A percentile compares a stretch with the other conserved stretches of the same genome.
Conservation (phyloP, 2,329 filamentous ascomycete genomes). For the Byssochlamys sp. region DNA sequence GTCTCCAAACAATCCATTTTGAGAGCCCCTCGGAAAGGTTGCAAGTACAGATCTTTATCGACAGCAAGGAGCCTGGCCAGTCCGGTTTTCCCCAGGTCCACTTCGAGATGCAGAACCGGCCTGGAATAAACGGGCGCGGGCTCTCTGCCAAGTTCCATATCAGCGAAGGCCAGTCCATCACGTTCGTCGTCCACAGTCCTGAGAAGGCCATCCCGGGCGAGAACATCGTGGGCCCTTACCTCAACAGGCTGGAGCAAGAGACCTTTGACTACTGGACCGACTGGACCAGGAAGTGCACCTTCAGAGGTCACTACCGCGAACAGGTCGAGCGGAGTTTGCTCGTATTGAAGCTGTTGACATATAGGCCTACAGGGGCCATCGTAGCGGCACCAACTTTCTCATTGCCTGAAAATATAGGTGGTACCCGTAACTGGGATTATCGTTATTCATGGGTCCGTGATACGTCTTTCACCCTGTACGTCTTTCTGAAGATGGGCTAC, state of each 20-base stretch:
- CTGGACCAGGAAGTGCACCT: slow-evolving; percentile 62
- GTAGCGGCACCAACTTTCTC: slow-evolving; percentile 69
- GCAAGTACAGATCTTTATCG: slow-evolving; percentile 59
- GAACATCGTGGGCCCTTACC: slow-evolving; percentile 48
- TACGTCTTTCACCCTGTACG: slow-evolving; percentile 66
- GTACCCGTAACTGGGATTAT: slow-evolving; percentile 44
- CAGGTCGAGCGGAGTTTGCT: slow-evolving; percentile 62
- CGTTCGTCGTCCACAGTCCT: slow-evolving; percentile 59
- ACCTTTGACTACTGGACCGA: slow-evolving; percentile 64
- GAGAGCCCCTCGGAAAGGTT: slow-evolving; percentile 50
- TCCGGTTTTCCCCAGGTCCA: slow-evolving; percentile 40
- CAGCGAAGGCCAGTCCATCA: slow-evolving; percentile 57
- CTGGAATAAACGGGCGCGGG: slow-evolving; percentile 51
- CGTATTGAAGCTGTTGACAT: slow-evolving; percentile 67
- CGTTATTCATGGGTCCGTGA: slow-evolving; percentile 66
- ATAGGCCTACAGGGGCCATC: slow-evolving; percentile 68
- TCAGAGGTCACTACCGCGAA: slow-evolving; percentile 63
- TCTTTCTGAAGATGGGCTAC: slow-evolving; percentile 67
- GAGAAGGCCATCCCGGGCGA: slow-evolving; percentile 48
- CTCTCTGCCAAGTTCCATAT: slow-evolving; percentile 52
- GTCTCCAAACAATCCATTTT: slow-evolving; percentile 55
- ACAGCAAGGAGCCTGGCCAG: slow-evolving; percentile 45
- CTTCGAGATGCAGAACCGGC: slow-evolving; percentile 47
- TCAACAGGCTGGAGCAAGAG: slow-evolving; percentile 57
- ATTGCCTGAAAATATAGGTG: slow-evolving; percentile 64